A percentile compares a stretch with the other conserved stretches of the same genome.
Evolutionary conservation across 129 eudicot species (phyloP).

Genomic region (Oenanthe sinensis): DNA sequence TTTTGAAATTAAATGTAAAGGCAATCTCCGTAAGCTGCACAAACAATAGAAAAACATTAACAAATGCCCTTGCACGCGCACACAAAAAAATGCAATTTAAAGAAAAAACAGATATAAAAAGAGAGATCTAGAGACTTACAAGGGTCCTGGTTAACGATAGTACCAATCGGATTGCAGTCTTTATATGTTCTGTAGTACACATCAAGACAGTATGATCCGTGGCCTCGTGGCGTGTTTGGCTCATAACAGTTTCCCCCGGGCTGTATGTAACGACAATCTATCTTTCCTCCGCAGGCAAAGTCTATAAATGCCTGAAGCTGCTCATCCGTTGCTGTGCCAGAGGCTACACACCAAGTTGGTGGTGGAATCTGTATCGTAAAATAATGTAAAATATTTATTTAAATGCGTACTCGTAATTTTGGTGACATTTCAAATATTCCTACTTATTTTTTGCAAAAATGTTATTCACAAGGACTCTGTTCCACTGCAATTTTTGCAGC

Average conservation of each 20-base stretch:
- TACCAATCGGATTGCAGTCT: neutral
- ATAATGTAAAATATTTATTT: neutral
- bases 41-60: neutral
- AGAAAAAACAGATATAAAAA: neutral
- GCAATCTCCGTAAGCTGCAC: constrained; percentile 2
- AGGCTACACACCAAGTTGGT: neutral
- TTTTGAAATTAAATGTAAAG: neutral
- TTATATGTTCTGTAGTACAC: neutral
- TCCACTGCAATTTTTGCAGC: too few relatives aligned
- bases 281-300: neutral
- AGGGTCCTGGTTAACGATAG: neutral
- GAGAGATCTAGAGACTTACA: neutral
- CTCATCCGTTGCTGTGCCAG: neutral
- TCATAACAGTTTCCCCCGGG: neutral
- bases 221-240: neutral
- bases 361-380: neutral
- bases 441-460: too few relatives aligned
- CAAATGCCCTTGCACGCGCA: too few relatives aligned
- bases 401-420: too few relatives aligned
- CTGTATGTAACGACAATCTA: neutral
- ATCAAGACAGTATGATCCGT: neutral
- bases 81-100: neutral
- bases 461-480: too few relatives aligned
- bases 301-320: neutral
- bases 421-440: too few relatives aligned